Evolutionary conservation across 305 asterid genomes (phyloP).

Genomic region (Lippia alba): DNA sequence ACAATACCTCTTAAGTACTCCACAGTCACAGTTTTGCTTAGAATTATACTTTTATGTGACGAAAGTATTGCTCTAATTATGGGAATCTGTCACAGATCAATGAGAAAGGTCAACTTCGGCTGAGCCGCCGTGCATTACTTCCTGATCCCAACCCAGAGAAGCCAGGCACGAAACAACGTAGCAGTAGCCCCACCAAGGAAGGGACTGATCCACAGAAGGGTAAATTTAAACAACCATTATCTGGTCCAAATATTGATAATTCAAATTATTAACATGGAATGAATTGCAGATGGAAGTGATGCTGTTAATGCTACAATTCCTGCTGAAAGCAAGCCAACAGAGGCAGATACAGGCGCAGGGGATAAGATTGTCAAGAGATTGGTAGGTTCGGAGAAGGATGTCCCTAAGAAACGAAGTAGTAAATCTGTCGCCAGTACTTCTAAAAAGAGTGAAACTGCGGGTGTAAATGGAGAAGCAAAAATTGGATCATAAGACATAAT

Average conservation of each 20-base stretch:
- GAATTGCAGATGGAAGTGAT: slow-evolving; percentile 36
- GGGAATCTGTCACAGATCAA: slow-evolving; percentile 65
- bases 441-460: slow-evolving; percentile 50
- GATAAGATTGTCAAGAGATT: slow-evolving; percentile 54
- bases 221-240: slow-evolving; percentile 40
- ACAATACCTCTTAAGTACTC: slow-evolving; percentile 11
- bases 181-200: slow-evolving; percentile 47
- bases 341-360: slow-evolving; percentile 32
- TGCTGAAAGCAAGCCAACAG: slow-evolving; percentile 36
- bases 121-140: slow-evolving; percentile 93
- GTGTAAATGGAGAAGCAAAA: slow-evolving; percentile 80
- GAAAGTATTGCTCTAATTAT: slow-evolving; percentile 7
- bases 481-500: slow-evolving; percentile 46
- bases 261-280: slow-evolving; percentile 37
- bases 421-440: slow-evolving; percentile 45
- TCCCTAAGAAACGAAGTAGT: slow-evolving; percentile 48
- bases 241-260: slow-evolving; percentile 41
- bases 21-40: background rate
- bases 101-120: slow-evolving; percentile 95
- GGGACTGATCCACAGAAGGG: slow-evolving; percentile 48
- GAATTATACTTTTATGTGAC: too few species aligned
- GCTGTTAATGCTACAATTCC: slow-evolving; percentile 25
- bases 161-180: slow-evolving; percentile 45
- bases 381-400: slow-evolving; percentile 51
- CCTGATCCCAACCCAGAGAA: slow-evolving; percentile 71